Base-by-base conservation (phyloP, 306 rosid species). In the Arachis hypogaea region DNA sequence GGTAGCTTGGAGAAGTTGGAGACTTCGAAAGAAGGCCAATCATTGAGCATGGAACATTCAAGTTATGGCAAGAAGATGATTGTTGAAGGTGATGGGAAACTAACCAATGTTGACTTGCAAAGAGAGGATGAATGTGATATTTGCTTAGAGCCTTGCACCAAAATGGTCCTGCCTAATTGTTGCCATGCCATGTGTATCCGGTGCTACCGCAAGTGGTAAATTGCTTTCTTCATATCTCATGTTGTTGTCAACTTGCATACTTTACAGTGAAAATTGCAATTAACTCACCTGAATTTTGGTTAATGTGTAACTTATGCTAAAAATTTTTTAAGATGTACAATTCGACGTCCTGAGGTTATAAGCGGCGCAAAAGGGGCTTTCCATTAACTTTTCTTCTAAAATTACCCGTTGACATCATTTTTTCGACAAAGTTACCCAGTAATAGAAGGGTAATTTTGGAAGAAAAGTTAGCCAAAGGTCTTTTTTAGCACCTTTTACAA, bases 121-220 rank as follows among this genome's bases (percentile, higher is more conserved):
- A 84, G 97, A 78, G 98, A 94, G 76, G 98, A 91, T 68, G 97
- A 94, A 73, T 94, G 98, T 78, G 98, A 97, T 14, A 94, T 94
- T 76, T 94, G 98, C 85, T 84, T 94, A 81, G 98, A 94, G 85
- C 91, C 96, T 14, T 91, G 98, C 78, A 86, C 97, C 55, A 94
- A 89, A 83, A 87, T 94, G 88, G 97, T 94, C 70, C 83, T 94
- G 69, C 98, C 98, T 41, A 90, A 86, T 82, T 94, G 98, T 79
- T 94, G 98, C 56, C 97, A 94, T 28, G 88, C 90, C 66, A 93
- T 93, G 98, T 93, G 98, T 84, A 91, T 93, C 81, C 91, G 84
- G 88, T 94, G 98, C 91, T 94, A 94, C 73, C 95, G 98, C 58
- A 94, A 94, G 56, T 94, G 98, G 98, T 94, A 80, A 80, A 44